Evolutionary conservation across 2,329 filamentous ascomycete genomes (phyloP).

Genomic region (Ilyonectria robusta): DNA sequence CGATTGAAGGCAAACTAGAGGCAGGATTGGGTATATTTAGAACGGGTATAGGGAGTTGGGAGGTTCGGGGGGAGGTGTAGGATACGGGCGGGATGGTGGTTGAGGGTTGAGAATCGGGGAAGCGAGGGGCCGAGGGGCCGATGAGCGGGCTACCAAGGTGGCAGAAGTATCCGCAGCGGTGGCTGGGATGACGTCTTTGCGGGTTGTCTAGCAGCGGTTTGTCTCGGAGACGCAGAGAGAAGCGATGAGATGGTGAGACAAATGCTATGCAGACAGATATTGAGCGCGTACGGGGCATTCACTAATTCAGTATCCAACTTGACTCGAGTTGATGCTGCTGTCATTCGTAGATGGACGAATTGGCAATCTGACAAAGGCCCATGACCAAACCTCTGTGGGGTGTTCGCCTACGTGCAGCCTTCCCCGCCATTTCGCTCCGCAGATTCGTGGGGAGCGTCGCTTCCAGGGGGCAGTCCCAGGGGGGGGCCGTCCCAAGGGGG

Average conservation of each 20-base stretch:
- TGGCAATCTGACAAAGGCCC: conserved; percentile 31
- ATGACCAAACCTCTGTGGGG: conserved; percentile 31
- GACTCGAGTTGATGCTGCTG: background rate
- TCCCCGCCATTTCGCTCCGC: conserved; percentile 19
- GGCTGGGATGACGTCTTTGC: background rate
- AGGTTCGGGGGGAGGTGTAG: background rate
- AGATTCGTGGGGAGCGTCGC: conserved; percentile 3
- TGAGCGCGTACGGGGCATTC: background rate
- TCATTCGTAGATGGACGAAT: conserved; percentile 14
- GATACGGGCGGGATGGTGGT: background rate
- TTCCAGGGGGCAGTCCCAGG: background rate
- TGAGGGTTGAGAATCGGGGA: background rate
- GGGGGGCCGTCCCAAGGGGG: no score
- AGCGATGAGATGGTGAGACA: background rate
- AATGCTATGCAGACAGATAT: background rate
- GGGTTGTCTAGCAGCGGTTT: background rate
- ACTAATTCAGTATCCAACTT: background rate
- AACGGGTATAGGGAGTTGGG: background rate
- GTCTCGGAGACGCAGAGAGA: background rate
- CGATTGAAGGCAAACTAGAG: background rate
- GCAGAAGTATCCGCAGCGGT: background rate
- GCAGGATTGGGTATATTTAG: background rate
- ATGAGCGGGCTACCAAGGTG: background rate
- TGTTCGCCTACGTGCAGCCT: conserved; percentile 12
- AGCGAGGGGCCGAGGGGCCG: conserved; percentile 3